Evolutionary conservation across 2,329 filamentous ascomycete genomes (phyloP).

Genomic region (Volutella citrinella): DNA sequence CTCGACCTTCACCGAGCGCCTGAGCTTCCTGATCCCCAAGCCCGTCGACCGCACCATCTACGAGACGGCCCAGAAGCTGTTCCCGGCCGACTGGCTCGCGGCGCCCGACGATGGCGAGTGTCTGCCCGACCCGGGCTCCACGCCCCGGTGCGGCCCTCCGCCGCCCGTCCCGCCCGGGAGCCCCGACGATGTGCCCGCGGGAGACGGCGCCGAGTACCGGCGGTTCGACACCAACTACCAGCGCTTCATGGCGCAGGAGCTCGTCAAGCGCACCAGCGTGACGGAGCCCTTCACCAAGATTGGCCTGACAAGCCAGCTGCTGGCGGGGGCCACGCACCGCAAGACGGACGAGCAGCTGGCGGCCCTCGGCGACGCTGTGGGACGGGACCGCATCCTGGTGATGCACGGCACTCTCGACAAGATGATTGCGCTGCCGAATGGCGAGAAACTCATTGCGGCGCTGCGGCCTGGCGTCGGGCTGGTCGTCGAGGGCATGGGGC

Average conservation of each 20-base stretch:
- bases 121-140: conserved; percentile 43
- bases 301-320: conserved; percentile 73
- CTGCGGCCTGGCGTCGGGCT: conserved; percentile 59
- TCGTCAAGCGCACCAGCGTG: conserved; percentile 65
- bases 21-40: conserved; percentile 65
- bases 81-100: conserved; percentile 60
- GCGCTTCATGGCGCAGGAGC: conserved; percentile 76
- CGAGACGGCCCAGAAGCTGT: conserved; percentile 64
- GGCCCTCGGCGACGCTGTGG: conserved; percentile 64
- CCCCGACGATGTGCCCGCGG: too few relatives aligned
- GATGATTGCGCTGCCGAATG: conserved; percentile 76
- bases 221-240: conserved; percentile 74
- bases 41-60: conserved; percentile 63
- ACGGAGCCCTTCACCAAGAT: conserved; percentile 55
- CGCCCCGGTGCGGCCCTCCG: conserved; percentile 36
- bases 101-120: conserved; percentile 57
- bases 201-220: conserved; percentile 37
- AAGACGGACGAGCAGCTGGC: conserved; percentile 57
- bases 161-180: too few relatives aligned
- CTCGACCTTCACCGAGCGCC: conserved; percentile 60
- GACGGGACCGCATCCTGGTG: conserved; percentile 71
- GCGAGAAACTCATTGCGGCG: conserved; percentile 62
- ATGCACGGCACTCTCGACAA: conserved; percentile 72
- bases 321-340: conserved; percentile 76
- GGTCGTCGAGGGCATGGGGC: conserved; percentile 70